Evolutionary conservation across 805 yeast genomes (phyloP).

Genomic region (Naumovozyma baii): DNA sequence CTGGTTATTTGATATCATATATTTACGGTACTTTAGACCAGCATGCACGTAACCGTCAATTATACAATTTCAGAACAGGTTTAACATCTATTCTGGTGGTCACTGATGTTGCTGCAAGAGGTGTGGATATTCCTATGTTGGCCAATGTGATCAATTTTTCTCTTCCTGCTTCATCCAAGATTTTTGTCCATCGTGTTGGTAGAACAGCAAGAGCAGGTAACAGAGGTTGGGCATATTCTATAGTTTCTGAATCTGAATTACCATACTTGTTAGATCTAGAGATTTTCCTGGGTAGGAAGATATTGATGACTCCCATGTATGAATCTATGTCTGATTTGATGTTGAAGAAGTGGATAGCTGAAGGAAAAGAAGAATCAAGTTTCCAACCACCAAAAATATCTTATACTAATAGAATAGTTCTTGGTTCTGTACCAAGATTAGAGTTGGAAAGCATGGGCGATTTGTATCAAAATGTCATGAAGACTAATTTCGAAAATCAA

Average conservation of each 20-base stretch:
- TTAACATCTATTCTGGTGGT: slow-evolving; percentile 82
- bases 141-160: slow-evolving; percentile 92
- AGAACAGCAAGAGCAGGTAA: slow-evolving; percentile 99
- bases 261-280: slow-evolving; percentile 89
- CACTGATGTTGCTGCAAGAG: slow-evolving; percentile 97
- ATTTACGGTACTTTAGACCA: slow-evolving; percentile 94
- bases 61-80: slow-evolving; percentile 77
- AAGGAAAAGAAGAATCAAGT: slow-evolving; percentile 31
- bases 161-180: slow-evolving; percentile 84
- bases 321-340: slow-evolving; percentile 49
- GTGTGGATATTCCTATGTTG: slow-evolving; percentile 94
- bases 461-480: slow-evolving; percentile 49
- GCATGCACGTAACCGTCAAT: slow-evolving; percentile 83
- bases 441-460: slow-evolving; percentile 67
- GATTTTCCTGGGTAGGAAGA: slow-evolving; percentile 75
- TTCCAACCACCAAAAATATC: slow-evolving; percentile 48
- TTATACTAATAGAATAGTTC: slow-evolving; percentile 65
- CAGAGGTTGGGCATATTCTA: slow-evolving; percentile 93
- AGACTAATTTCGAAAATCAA: slow-evolving; percentile 57
- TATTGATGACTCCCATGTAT: slow-evolving; percentile 60
- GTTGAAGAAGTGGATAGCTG: slow-evolving; percentile 36
- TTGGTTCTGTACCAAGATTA: slow-evolving; percentile 73
- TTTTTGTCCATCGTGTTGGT: slow-evolving; percentile 95
- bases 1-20: slow-evolving; percentile 81
- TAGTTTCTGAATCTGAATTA: slow-evolving; percentile 73